Evolutionary conservation across 345 rosid genomes (phyloP).

Genomic region (Punica granatum): DNA sequence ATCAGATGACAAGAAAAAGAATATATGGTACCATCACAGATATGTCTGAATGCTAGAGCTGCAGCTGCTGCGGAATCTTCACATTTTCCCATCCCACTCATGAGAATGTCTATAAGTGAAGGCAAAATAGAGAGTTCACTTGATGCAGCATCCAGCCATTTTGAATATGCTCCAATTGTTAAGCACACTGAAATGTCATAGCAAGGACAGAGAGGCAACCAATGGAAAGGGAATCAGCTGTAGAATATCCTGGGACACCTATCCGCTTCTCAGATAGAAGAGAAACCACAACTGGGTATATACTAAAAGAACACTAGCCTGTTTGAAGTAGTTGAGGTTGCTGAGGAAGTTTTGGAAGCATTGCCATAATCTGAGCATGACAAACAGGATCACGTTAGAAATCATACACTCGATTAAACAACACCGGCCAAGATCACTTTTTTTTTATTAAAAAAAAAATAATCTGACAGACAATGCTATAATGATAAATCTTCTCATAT

Average conservation of each 20-base stretch:
- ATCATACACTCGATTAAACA: background rate
- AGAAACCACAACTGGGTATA: conserved; percentile 3
- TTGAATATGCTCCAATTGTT: conserved; percentile 94
- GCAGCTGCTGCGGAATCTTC: conserved; percentile 99
- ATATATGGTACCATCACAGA: conserved; percentile 62
- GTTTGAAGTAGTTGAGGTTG: conserved; percentile 92
- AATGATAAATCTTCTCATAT: background rate
- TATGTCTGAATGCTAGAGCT: conserved; percentile 89
- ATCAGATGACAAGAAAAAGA: background rate
- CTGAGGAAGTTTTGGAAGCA: conserved; percentile 83
- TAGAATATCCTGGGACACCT: background rate
- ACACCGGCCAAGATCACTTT: background rate
- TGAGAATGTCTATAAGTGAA: conserved; percentile 59
- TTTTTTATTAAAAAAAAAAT: background rate
- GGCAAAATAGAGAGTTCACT: conserved; percentile 68
- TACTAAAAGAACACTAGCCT: conserved; percentile 33
- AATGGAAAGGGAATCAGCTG: background rate
- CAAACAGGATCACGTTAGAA: background rate
- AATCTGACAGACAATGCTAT: background rate
- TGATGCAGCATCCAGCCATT: conserved; percentile 85
- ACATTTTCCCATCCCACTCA: conserved; percentile 85
- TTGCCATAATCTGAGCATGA: conserved; percentile 57
- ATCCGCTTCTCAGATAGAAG: background rate
- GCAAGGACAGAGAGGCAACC: conserved; percentile 6
- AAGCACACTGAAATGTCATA: conserved; percentile 71